Evolutionary conservation across 768 basidiomycete genomes (phyloP).

Genomic region (Punctularia strigosozonata): DNA sequence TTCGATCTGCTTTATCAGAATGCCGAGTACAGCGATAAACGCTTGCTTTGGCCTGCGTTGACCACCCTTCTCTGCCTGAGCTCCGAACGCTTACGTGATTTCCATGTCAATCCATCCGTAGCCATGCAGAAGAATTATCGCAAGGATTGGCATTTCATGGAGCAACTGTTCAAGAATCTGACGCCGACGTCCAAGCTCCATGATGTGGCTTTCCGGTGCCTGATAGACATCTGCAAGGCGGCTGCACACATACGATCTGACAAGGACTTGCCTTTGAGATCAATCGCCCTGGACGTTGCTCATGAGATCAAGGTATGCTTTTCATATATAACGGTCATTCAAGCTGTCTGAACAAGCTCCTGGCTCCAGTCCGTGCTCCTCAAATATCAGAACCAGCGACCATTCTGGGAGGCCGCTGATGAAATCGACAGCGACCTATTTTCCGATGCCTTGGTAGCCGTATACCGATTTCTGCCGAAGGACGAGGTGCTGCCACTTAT

Average conservation of each 20-base stretch:
- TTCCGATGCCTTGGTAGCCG: slow-evolving; percentile 58
- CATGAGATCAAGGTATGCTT: slow-evolving; percentile 64
- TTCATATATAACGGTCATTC: background rate
- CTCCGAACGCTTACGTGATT: slow-evolving; percentile 70
- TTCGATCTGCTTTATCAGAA: slow-evolving; percentile 65
- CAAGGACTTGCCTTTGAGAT: slow-evolving; percentile 42
- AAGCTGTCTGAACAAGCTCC: slow-evolving; percentile 11
- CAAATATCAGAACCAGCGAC: slow-evolving; percentile 21
- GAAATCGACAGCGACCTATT: slow-evolving; percentile 69
- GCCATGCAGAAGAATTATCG: too few relatives aligned
- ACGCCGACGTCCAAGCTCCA: slow-evolving; percentile 41
- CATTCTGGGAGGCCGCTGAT: slow-evolving; percentile 64
- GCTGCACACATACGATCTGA: slow-evolving; percentile 35
- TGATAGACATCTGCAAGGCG: slow-evolving; percentile 67
- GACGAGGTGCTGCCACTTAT: slow-evolving; percentile 55
- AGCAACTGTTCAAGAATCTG: slow-evolving; percentile 51
- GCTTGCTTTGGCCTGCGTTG: slow-evolving; percentile 72
- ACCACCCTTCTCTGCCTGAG: slow-evolving; percentile 63
- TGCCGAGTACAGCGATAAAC: slow-evolving; percentile 27
- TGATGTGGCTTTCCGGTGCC: slow-evolving; percentile 61
- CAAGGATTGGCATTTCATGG: slow-evolving; percentile 44
- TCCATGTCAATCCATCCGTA: too few relatives aligned
- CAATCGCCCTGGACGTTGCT: slow-evolving; percentile 60
- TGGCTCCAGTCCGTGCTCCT: background rate
- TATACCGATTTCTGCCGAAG: slow-evolving; percentile 59